A percentile compares a stretch with the other conserved stretches of the same genome.
These are phyloP conservation scores for Lactarius akahatsu DNA, from an alignment of 768 basidiomycete species.

Conservation along the genomic window DNA sequence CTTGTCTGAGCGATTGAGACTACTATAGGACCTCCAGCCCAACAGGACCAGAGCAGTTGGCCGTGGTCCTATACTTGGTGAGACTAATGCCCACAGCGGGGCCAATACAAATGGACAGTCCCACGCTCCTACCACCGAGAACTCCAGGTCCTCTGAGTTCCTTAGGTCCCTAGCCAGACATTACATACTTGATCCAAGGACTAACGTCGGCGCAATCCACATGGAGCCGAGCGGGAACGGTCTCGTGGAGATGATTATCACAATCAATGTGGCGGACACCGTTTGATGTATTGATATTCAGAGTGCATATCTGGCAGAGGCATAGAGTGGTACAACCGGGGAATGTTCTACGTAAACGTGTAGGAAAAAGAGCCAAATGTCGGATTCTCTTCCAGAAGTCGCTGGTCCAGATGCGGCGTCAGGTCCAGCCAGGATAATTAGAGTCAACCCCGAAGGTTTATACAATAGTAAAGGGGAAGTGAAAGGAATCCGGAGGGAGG, in stretches of 20 bases:
- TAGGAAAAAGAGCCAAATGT: background rate
- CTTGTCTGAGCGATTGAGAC: background rate
- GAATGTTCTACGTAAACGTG: background rate
- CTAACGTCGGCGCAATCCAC: background rate
- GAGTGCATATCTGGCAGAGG: background rate
- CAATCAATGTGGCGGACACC: background rate
- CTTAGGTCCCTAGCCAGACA: background rate
- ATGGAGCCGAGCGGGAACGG: background rate
- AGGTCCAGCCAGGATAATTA: background rate
- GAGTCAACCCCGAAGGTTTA: background rate
- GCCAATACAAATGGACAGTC: background rate
- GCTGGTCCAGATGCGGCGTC: background rate
- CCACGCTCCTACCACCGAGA: background rate
- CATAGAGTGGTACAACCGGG: background rate
- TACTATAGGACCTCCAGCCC: background rate
- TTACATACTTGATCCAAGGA: background rate
- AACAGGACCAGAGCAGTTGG: background rate
- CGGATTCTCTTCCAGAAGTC: background rate
- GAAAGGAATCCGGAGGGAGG: background rate
- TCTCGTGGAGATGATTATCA: background rate
- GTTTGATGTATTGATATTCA: background rate
- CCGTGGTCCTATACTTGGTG: background rate
- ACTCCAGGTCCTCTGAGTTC: background rate
- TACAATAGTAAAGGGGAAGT: background rate
- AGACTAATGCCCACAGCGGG: background rate